Percentiles rank a stretch among this genome's conserved stretches.
phyloP scores from a whole-genome alignment of 495 filamentous ascomycete species.

The Annulohypoxylon nitens region DNA sequence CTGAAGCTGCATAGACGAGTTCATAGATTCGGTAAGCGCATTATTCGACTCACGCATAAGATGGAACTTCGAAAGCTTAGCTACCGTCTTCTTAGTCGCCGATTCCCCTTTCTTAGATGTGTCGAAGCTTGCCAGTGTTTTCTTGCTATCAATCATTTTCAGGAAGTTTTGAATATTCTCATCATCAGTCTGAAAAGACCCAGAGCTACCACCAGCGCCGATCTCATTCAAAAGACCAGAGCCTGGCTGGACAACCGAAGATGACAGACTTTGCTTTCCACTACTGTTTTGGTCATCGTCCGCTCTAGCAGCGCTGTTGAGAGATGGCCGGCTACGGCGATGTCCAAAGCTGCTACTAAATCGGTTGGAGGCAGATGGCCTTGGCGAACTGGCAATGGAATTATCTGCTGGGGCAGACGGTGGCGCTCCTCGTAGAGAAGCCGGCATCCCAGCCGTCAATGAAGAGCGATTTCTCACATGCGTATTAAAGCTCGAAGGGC shows the following conservation, averaged over 20 bases:
- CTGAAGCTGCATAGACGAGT: constrained; percentile 83
- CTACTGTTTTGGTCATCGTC: constrained; percentile 91
- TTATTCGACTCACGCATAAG: constrained; percentile 88
- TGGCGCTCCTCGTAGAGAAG: constrained; percentile 68
- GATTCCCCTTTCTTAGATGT: constrained; percentile 67
- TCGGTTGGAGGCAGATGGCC: constrained; percentile 82
- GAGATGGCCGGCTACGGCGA: constrained; percentile 80
- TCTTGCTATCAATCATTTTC: constrained; percentile 84
- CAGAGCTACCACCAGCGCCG: constrained; percentile 77
- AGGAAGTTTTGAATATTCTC: constrained; percentile 94
- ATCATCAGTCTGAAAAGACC: constrained; percentile 86
- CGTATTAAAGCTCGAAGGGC: constrained; percentile 64
- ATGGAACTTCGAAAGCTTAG: constrained; percentile 81
- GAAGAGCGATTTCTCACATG: constrained; percentile 78
- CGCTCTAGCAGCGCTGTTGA: constrained; percentile 74
- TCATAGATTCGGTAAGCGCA: constrained; percentile 87
- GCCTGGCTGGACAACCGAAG: constrained; percentile 85
- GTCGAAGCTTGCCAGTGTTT: constrained; percentile 80
- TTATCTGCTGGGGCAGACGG: constrained; percentile 68
- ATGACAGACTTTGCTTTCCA: constrained; percentile 85
- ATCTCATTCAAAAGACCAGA: constrained; percentile 83
- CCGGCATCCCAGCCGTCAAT: constrained; percentile 73
- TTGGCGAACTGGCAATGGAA: constrained; percentile 75
- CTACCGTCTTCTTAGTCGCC: constrained; percentile 72
- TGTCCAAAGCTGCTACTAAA: constrained; percentile 78